A percentile compares a stretch with the other conserved stretches of the same genome.
These are phyloP conservation scores for Setaria viridis DNA, from an alignment of 202 grass and related monocot genomes.

Conservation along the genomic window DNA sequence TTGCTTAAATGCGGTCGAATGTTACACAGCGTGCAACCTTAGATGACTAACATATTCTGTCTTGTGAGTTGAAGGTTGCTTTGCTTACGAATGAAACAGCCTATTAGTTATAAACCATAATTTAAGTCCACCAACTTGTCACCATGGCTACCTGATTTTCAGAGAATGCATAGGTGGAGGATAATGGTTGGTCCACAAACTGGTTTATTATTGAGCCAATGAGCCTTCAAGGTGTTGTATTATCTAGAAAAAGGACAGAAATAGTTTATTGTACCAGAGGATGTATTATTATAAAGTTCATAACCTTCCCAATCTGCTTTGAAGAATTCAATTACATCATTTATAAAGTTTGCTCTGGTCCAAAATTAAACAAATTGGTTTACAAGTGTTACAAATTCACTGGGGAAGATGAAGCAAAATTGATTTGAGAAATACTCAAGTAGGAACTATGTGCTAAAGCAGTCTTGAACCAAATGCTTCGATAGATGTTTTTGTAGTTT, in stretches of 20 bases:
- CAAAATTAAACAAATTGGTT: not conserved
- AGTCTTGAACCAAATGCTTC: constrained; percentile 20
- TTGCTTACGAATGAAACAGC: not conserved
- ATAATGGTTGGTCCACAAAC: not conserved
- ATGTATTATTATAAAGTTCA: not conserved
- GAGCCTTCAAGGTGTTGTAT: not conserved
- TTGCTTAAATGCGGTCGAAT: constrained; percentile 35
- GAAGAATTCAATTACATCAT: not conserved
- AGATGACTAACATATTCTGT: constrained; percentile 1
- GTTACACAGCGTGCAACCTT: not conserved
- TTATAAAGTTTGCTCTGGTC: not conserved
- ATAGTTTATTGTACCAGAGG: not conserved
- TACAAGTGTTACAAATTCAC: not conserved
- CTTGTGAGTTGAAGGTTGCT: constrained; percentile 18
- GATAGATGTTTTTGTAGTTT: constrained; percentile 8
- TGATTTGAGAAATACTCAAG: not conserved
- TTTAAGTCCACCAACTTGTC: not conserved
- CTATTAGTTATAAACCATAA: not conserved
- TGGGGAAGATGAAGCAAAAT: constrained; percentile 3
- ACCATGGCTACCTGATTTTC: not conserved
- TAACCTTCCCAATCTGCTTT: not conserved
- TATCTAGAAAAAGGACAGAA: not conserved
- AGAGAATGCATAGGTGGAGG: not conserved
- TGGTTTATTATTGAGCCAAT: not conserved
- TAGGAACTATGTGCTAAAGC: not conserved